Conservation (phyloP, 768 basidiomycete species). For the Panellus pusillus region DNA sequence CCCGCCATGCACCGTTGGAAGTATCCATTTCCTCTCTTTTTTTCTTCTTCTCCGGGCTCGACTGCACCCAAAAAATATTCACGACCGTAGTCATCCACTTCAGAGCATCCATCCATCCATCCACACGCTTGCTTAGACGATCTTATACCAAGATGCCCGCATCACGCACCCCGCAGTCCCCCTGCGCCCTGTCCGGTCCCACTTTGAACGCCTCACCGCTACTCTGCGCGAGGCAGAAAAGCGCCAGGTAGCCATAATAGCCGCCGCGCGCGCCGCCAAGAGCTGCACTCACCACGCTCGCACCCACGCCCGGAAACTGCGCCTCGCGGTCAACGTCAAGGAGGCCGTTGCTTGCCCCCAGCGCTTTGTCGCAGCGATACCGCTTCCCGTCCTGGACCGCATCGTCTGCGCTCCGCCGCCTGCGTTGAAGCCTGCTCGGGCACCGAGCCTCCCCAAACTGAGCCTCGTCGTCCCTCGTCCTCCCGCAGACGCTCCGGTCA, state of each 20-base stretch:
- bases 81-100: constrained; percentile 10
- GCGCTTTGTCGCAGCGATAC: constrained; percentile 38
- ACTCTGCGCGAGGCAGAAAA: constrained; percentile 46
- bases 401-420: constrained; percentile 17
- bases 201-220: constrained; percentile 36
- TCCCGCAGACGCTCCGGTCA: constrained; percentile 9
- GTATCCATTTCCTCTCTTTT: constrained; percentile 1
- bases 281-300: constrained; percentile 48
- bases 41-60: neutral
- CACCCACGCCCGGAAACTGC: constrained; percentile 42
- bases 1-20: constrained; percentile 1
- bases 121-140: constrained; percentile 3
- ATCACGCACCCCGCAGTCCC: constrained; percentile 5
- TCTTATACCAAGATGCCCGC: constrained; percentile 1
- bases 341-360: constrained; percentile 42
- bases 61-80: constrained; percentile 2
- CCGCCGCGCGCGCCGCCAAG: constrained; percentile 33
- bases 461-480: constrained; percentile 10
- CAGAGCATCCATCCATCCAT: constrained; percentile 7
- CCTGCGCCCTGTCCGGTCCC: constrained; percentile 25
- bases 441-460: constrained; percentile 12
- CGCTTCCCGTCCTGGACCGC: constrained; percentile 38
- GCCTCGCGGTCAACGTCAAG: constrained; percentile 44
- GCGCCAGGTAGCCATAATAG: constrained; percentile 40
- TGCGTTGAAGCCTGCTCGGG: neutral